Evolutionary conservation across 2,329 filamentous ascomycete species (phyloP).

Genomic region (Hymenoscyphus albidus): DNA sequence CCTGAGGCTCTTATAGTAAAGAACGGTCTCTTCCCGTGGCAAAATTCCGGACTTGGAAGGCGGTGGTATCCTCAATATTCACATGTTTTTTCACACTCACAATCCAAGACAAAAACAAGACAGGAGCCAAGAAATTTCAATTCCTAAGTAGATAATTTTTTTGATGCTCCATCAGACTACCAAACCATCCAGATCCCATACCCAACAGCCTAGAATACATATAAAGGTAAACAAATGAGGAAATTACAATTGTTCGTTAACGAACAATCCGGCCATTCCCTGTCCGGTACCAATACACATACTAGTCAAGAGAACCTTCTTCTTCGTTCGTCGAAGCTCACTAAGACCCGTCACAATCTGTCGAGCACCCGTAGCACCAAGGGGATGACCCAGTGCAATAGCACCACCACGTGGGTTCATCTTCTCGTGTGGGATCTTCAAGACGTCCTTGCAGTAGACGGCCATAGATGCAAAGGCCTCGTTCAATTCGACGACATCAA

Average conservation of each 20-base stretch:
- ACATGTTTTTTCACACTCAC: no score
- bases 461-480: slow-evolving; percentile 98
- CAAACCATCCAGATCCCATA: background rate
- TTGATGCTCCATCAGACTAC: background rate
- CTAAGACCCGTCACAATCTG: slow-evolving; percentile 88
- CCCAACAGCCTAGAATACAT: background rate
- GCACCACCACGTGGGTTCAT: slow-evolving; percentile 79
- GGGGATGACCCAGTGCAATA: slow-evolving; percentile 77
- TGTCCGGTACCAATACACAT: slow-evolving; percentile 78
- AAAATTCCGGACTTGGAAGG: background rate
- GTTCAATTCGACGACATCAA: slow-evolving; percentile 91
- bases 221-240: background rate
- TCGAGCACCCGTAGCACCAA: slow-evolving; percentile 72
- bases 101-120: no score
- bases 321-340: slow-evolving; percentile 77
- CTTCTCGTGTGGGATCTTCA: slow-evolving; percentile 69
- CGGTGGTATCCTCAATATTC: background rate
- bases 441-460: slow-evolving; percentile 78
- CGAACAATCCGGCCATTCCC: slow-evolving; percentile 65
- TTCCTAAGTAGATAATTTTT: background rate
- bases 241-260: slow-evolving; percentile 49
- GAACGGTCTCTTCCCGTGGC: background rate
- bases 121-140: background rate
- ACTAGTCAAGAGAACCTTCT: slow-evolving; percentile 86
- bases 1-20: no score